These are phyloP conservation scores for Pouteria campechiana DNA, from an alignment of 179 eudicot species.

Conservation along the genomic window DNA sequence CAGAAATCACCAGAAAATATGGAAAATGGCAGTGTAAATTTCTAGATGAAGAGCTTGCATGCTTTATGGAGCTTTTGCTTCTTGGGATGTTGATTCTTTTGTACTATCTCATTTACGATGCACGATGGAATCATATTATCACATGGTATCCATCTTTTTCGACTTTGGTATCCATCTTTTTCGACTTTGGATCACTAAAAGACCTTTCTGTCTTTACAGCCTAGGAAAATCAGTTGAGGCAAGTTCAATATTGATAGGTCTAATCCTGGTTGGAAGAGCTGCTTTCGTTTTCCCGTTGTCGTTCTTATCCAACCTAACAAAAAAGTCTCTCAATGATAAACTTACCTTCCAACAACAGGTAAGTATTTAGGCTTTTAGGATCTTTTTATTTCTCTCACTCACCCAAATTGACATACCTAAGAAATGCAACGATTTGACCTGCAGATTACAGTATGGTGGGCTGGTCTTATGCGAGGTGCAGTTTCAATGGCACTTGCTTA, in stretches of 20 bases:
- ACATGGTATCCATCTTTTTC: too few relatives aligned
- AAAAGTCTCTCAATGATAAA: slow-evolving; percentile 31
- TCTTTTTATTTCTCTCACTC: background rate
- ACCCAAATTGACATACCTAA: too few relatives aligned
- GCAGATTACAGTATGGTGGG: slow-evolving; percentile 93
- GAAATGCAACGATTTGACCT: too few relatives aligned
- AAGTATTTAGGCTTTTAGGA: slow-evolving; percentile 7
- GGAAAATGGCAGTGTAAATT: too few relatives aligned
- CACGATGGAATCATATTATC: too few relatives aligned
- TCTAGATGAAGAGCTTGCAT: too few relatives aligned
- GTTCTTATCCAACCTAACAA: slow-evolving; percentile 45
- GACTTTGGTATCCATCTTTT: too few relatives aligned
- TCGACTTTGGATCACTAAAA: too few relatives aligned
- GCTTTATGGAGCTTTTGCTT: too few relatives aligned
- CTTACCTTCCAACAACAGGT: slow-evolving; percentile 68
- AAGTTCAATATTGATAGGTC: slow-evolving; percentile 62
- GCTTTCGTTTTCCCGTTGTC: slow-evolving; percentile 86
- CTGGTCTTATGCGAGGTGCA: slow-evolving; percentile 97
- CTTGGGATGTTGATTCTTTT: too few relatives aligned
- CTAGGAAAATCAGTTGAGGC: slow-evolving; percentile 69
- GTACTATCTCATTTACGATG: too few relatives aligned
- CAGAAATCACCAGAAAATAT: too few relatives aligned
- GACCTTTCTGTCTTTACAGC: slow-evolving; percentile 29
- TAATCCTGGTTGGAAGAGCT: slow-evolving; percentile 83
- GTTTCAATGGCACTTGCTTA: slow-evolving; percentile 98